phyloP scores from a whole-genome alignment of 2,329 filamentous ascomycete genomes.

The Pseudogymnoascus sp. region DNA sequence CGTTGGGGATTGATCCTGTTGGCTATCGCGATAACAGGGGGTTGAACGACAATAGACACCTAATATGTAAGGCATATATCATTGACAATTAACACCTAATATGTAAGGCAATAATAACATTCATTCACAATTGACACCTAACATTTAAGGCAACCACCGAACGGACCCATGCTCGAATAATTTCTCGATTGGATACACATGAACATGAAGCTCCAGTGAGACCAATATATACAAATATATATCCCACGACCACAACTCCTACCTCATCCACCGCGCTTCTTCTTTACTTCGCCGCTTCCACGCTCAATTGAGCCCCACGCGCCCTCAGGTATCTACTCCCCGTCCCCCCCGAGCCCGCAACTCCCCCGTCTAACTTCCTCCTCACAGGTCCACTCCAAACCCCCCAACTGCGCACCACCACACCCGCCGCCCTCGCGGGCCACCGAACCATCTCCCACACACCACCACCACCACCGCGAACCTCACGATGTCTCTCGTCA shows the following conservation, averaged over 20 bases:
- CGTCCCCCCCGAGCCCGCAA: neutral
- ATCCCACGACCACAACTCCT: neutral
- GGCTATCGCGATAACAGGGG: neutral
- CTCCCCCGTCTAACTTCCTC: neutral
- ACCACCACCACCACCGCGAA: neutral
- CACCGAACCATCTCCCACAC: neutral
- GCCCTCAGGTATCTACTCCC: neutral
- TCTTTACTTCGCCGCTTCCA: neutral
- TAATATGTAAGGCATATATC: neutral
- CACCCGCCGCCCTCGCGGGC: neutral
- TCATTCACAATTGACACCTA: neutral
- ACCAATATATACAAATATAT: neutral
- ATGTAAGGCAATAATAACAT: neutral
- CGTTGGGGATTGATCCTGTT: neutral
- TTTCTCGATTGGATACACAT: neutral
- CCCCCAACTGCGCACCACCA: neutral
- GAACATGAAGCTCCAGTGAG: neutral
- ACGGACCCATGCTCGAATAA: neutral
- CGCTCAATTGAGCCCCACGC: neutral
- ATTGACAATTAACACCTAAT: neutral
- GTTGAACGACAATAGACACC: neutral
- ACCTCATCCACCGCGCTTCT: neutral
- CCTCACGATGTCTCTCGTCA: conserved; percentile 57
- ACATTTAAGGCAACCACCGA: too few relatives aligned
- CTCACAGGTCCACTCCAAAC: neutral